These are phyloP conservation scores for Tephrocybe sp. DNA, from an alignment of 768 basidiomycete species.

Conservation along the genomic window DNA sequence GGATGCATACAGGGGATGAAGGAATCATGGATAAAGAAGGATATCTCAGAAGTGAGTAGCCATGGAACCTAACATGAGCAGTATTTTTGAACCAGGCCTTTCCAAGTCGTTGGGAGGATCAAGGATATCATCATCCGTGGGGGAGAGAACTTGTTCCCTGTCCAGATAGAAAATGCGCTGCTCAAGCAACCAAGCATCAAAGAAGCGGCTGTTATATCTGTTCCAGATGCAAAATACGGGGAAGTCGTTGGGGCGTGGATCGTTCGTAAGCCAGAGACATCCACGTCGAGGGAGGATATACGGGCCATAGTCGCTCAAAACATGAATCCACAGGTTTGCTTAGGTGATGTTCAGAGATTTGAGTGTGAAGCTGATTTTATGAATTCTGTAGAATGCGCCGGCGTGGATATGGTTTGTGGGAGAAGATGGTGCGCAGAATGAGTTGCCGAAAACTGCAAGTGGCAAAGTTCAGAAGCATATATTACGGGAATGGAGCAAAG, in stretches of 20 bases:
- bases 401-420: constrained; percentile 83
- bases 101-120: constrained; percentile 70
- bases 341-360: constrained; percentile 11
- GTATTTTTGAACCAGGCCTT: constrained; percentile 1
- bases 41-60: constrained; percentile 61
- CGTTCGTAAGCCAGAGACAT: constrained; percentile 41
- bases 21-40: constrained; percentile 81
- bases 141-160: constrained; percentile 85
- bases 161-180: constrained; percentile 79
- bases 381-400: constrained; percentile 66
- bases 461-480: constrained; percentile 87
- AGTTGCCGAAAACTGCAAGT: constrained; percentile 83
- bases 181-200: constrained; percentile 52
- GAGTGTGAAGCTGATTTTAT: neutral
- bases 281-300: constrained; percentile 49
- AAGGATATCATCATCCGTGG: constrained; percentile 90
- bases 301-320: constrained; percentile 46
- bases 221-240: constrained; percentile 65
- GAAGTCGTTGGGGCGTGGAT: constrained; percentile 86
- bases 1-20: constrained; percentile 87
- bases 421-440: constrained; percentile 53
- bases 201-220: constrained; percentile 73
- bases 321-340: constrained; percentile 90
- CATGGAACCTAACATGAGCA: neutral
- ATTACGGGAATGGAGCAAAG: constrained; percentile 64